A percentile compares a stretch with the other conserved stretches of the same genome.
Conservation (phyloP, 1,139 yeast genomes). For the Yamadazyma dendronema region DNA sequence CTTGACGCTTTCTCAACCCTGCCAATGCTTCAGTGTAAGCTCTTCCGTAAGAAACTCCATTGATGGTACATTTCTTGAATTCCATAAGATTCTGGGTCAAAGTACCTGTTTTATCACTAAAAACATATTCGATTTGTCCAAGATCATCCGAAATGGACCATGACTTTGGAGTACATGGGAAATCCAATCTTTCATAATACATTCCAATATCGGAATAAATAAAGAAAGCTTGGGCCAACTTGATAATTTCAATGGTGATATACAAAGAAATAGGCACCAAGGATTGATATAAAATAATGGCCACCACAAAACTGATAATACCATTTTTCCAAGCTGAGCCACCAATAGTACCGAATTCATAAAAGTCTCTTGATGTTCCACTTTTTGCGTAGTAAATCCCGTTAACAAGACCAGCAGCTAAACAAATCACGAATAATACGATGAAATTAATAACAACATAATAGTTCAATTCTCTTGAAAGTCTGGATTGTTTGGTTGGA, state of each 20-base stretch:
- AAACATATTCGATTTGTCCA: slow-evolving; percentile 63
- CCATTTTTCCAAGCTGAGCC: slow-evolving; percentile 53
- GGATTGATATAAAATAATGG: slow-evolving; percentile 55
- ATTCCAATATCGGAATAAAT: slow-evolving; percentile 51
- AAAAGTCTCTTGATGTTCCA: slow-evolving; percentile 39
- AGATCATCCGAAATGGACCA: slow-evolving; percentile 65
- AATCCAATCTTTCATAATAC: slow-evolving; percentile 53
- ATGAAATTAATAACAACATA: slow-evolving; percentile 49
- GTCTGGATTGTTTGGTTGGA: slow-evolving; percentile 55
- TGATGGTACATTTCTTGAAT: slow-evolving; percentile 57
- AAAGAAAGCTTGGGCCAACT: slow-evolving; percentile 57
- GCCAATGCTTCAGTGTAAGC: slow-evolving; percentile 64
- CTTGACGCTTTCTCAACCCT: slow-evolving; percentile 56
- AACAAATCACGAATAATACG: slow-evolving; percentile 48
- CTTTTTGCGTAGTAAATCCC: slow-evolving; percentile 44
- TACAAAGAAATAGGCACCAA: slow-evolving; percentile 61
- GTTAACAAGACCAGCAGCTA: slow-evolving; percentile 51
- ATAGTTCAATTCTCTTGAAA: slow-evolving; percentile 50
- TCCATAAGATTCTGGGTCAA: slow-evolving; percentile 63
- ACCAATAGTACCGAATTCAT: slow-evolving; percentile 52
- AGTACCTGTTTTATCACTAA: slow-evolving; percentile 63
- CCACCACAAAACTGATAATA: slow-evolving; percentile 49
- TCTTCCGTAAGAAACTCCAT: slow-evolving; percentile 53
- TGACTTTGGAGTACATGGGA: slow-evolving; percentile 60
- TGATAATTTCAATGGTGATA: slow-evolving; percentile 58